Base-by-base conservation (phyloP, 2,329 filamentous ascomycete genomes). In the Alternaria infectoria region DNA sequence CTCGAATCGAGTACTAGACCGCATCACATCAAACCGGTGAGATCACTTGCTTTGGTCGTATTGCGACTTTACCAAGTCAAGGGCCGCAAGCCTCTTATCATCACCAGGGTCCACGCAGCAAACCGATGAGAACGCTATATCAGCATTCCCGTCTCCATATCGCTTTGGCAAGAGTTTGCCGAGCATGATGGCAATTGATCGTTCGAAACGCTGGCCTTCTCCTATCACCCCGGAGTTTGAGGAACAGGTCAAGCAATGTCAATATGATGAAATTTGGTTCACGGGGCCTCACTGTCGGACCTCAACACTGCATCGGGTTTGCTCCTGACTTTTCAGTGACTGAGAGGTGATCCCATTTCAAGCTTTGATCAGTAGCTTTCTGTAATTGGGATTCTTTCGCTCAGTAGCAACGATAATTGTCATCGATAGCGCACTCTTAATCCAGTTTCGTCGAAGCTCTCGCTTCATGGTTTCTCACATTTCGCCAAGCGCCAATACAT, bases 81-180 rank as follows among this genome's bases (percentile, higher is more conserved):
- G 81, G 67, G 68, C 63, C 3, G 68, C 23, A 79, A 82, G 3
- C 85, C 86, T 0, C 76, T 81, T 1, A 85, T 90, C 15, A 85
- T 88, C 5, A 86, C 90, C 50, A 88, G 90, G 75, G 85, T 87
- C 0, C 89, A 87, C 70, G 82, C 84, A 2, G 80, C 83, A 2
- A 85, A 86, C 62, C 86, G 86, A 1, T 89, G 87, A 87, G 87
- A 89, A 76, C 75, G 86, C 19, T 89, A 88, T 69, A 87, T 86
- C 0, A 84, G 88, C 72, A 86, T 86, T 2, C 85, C 83, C 2
- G 81, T 82, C 63, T 85, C 81, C 49, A 85, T 89, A 82, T 44
- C 78, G 80, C 0, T 89, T 88, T 66, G 86, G 86, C 2, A 85
- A 89, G 70, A 85, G 82, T 19, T 72, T 89, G 46, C 86, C 86